A percentile compares a stretch with the other conserved stretches of the same genome.
Conservation (phyloP, 495 filamentous ascomycete genomes). For the Patellaria atrata region DNA sequence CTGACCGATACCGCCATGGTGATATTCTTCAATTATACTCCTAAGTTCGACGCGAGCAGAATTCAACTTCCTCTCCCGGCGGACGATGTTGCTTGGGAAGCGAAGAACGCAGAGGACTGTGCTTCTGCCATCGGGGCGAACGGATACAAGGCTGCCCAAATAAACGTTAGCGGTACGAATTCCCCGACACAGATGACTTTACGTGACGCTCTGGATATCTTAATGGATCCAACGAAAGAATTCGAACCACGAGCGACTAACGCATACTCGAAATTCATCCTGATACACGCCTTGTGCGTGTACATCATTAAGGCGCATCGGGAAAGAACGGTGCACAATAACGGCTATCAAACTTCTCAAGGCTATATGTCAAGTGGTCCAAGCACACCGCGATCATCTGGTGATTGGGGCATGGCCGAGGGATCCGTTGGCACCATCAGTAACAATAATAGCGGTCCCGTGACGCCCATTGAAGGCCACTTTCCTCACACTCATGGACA, state of each 20-base stretch:
- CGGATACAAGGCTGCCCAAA: conserved; percentile 30
- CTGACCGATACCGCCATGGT: conserved; percentile 42
- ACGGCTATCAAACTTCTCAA: conserved; percentile 1
- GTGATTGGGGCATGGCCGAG: conserved; percentile 32
- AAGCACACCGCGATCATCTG: conserved; percentile 33
- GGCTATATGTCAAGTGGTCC: conserved; percentile 24
- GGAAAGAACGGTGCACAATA: conserved; percentile 6
- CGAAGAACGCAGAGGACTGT: conserved; percentile 37
- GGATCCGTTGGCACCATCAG: conserved; percentile 24
- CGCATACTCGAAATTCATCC: conserved; percentile 50
- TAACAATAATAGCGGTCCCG: conserved; percentile 31
- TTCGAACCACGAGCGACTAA: conserved; percentile 46
- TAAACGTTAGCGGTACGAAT: conserved; percentile 42
- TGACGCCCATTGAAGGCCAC: conserved; percentile 33
- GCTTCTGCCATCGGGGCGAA: conserved; percentile 44
- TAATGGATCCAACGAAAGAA: conserved; percentile 36
- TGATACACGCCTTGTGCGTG: conserved; percentile 46
- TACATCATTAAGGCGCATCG: conserved; percentile 14
- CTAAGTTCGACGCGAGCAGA: conserved; percentile 41
- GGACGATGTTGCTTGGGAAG: conserved; percentile 56
- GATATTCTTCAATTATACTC: conserved; percentile 49
- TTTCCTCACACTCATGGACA: conserved; percentile 24
- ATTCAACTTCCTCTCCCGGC: conserved; percentile 45
- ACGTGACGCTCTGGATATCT: conserved; percentile 35
- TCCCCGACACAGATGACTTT: conserved; percentile 45